Evolutionary conservation across 208 protist genomes (phyloP), one percentile per base, ranked within the genome.

Genomic region (Giardia duodenalis): DNA sequence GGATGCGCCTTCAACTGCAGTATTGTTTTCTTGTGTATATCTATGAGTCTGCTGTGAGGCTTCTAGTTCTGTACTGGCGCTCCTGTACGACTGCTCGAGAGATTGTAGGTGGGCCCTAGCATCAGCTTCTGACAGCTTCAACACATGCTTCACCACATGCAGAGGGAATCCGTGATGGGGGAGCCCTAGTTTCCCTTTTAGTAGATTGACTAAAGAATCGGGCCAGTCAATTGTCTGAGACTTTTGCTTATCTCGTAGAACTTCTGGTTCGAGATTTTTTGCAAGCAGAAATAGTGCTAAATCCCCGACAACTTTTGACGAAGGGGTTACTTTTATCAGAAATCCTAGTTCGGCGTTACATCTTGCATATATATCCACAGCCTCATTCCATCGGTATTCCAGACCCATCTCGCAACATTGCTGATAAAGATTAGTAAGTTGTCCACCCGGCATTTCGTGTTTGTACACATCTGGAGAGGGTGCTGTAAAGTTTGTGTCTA

Each of bases 391-490:
- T 47, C 93, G 46, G n/a, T 94, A 90, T 19, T 57, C 76, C 4
- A 96, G 93, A 30, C 95, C 95, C n/a, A 97, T 92, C 47, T 92
- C 93, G 67, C 94, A 94, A 0, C 95, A 94, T 94, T 97, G 97
- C 94, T 96, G 96, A 43, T 96, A 93, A 30, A 97, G 94, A 93
- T 97, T 97, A 57, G 95, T 96, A 93, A 96, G 97, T 94, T 97
- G 95, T 39, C 95, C 95, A 47, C 95, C 95, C n/a, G 95, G 95
- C 91, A 96, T 96, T 93, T 96, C 93, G 92, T 96, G 95, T 3
- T 94, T 76, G 92, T 95, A 96, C 0, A 96, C 95, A 57, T 95
- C 92, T 0, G 95, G 39, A n/a, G 30, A 89, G 47, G 67, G 46
- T 67, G 67, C 92, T 2, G 45, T 45, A n/a, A 93, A 46, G 44